Base-by-base conservation (phyloP, 75 land plant species). In the Ceratopteris richardii region DNA sequence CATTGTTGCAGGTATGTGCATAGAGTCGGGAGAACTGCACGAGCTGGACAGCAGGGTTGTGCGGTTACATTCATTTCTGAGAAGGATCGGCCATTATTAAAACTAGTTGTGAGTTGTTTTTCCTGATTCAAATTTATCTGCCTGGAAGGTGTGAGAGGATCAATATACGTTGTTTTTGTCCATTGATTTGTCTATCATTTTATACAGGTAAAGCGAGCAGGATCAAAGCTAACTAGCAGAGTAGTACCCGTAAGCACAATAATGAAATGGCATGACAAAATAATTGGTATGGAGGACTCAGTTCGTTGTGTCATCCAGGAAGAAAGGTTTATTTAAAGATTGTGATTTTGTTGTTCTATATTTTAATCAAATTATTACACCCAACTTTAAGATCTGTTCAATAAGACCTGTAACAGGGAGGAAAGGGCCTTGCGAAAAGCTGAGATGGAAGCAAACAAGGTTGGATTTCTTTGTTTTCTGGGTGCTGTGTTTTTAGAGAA, bases 391-490 rank as follows among this genome's bases (percentile, higher is more conserved):
- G n/a, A n/a, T n/a, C n/a, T n/a, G n/a, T n/a, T n/a, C n/a, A n/a
- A n/a, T n/a, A n/a, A n/a, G n/a, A n/a, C n/a, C n/a, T 33, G 37
- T 33, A 4, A 4, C 9, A 91, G 97, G 74, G 91, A 83, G 66
- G 98, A 94, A 66, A 80, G 75, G 56, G 81, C 64, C 11, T 51
- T 94, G 30, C 71, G 98, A 60, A 94, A 81, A 80, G 98, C 98
- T 71, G 98, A 94, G 70, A 94, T 94, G 98, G 96, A 93, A 77
- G 88, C 81, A 33, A 72, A 73, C 47, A 94, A 94, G 96, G 97
- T 92, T 29, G 19, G 21, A 5, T 53, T 0, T 20, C 2, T 60
- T 5, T 43, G 1, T 16, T 29, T 47, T 28, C n/a, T 20, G 23
- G 23, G 9, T 33, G 37, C 9, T 33, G 37, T 33, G n/a, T n/a